phyloP scores from a whole-genome alignment of 2,329 filamentous ascomycete species.

The Colletotrichum ledebouriae region DNA sequence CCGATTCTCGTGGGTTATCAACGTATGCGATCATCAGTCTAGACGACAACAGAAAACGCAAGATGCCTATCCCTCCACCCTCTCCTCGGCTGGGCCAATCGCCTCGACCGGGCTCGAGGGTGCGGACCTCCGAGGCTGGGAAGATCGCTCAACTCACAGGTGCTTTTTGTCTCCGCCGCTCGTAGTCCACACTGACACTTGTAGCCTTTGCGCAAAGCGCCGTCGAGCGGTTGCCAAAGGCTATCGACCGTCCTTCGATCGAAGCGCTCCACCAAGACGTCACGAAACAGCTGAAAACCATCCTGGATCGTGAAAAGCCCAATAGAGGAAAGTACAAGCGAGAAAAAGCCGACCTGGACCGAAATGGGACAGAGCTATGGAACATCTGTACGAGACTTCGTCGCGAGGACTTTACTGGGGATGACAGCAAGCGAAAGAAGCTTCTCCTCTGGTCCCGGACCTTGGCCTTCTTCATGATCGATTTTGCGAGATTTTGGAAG shows the following conservation, averaged over 20 bases:
- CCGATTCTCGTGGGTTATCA: too few relatives aligned
- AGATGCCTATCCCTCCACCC: background rate
- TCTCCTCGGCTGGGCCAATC: background rate
- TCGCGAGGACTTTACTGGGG: conserved; percentile 49
- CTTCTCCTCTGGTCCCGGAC: conserved; percentile 59
- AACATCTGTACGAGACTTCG: conserved; percentile 72
- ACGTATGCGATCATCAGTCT: too few relatives aligned
- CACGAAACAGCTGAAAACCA: conserved; percentile 39
- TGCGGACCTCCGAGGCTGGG: background rate
- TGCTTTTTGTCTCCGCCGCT: background rate
- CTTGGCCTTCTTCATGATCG: conserved; percentile 77
- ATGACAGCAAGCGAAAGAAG: conserved; percentile 45
- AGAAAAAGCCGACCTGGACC: conserved; percentile 62
- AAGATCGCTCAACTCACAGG: conserved; percentile 4
- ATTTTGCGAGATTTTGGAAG: conserved; percentile 61
- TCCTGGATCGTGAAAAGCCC: background rate
- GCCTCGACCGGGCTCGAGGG: background rate
- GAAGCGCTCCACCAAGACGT: conserved; percentile 49
- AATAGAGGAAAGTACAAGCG: conserved; percentile 7
- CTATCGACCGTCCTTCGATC: conserved; percentile 42
- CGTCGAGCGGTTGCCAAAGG: conserved; percentile 34
- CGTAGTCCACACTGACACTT: background rate
- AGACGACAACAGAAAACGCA: too few relatives aligned
- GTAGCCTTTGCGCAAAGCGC: conserved; percentile 35
- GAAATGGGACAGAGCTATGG: conserved; percentile 72